A percentile compares a stretch with the other conserved stretches of the same genome.
Evolutionary conservation across 2,329 filamentous ascomycete species (phyloP).

Genomic region (Coniochaeta prunicola): DNA sequence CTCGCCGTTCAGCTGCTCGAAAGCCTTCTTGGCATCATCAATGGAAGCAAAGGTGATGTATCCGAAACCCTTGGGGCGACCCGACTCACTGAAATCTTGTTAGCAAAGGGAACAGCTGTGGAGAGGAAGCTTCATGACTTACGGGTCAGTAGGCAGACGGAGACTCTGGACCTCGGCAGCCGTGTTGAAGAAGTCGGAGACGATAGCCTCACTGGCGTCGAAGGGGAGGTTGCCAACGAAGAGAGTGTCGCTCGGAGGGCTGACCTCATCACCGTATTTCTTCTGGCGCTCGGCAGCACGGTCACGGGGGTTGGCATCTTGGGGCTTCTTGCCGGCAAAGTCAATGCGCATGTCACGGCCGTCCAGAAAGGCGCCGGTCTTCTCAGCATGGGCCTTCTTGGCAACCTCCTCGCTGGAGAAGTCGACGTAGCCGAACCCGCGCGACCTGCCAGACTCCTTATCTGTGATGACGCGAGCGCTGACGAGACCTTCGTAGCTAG

Average conservation of each 20-base stretch:
- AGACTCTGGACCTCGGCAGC: constrained; percentile 68
- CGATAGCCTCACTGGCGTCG: constrained; percentile 67
- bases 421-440: constrained; percentile 92
- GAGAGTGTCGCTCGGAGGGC: constrained; percentile 76
- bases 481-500: constrained; percentile 65
- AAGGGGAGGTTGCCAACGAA: constrained; percentile 91
- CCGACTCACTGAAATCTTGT: constrained; percentile 54
- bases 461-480: constrained; percentile 78
- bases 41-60: constrained; percentile 79
- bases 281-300: constrained; percentile 58
- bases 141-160: constrained; percentile 80
- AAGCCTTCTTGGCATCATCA: constrained; percentile 74
- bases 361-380: constrained; percentile 26
- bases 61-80: constrained; percentile 84
- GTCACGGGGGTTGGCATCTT: constrained; percentile 20
- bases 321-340: constrained; percentile 27
- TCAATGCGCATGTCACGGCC: constrained; percentile 29
- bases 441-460: constrained; percentile 72
- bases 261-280: constrained; percentile 72
- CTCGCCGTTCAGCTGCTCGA: constrained; percentile 51
- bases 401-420: constrained; percentile 54
- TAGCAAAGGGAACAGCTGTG: constrained; percentile 14
- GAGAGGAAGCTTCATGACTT: constrained; percentile 23
- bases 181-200: constrained; percentile 68
- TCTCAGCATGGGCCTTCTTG: constrained; percentile 30